Evolutionary conservation across 345 rosid genomes (phyloP).

Genomic region (Microcos paniculata): DNA sequence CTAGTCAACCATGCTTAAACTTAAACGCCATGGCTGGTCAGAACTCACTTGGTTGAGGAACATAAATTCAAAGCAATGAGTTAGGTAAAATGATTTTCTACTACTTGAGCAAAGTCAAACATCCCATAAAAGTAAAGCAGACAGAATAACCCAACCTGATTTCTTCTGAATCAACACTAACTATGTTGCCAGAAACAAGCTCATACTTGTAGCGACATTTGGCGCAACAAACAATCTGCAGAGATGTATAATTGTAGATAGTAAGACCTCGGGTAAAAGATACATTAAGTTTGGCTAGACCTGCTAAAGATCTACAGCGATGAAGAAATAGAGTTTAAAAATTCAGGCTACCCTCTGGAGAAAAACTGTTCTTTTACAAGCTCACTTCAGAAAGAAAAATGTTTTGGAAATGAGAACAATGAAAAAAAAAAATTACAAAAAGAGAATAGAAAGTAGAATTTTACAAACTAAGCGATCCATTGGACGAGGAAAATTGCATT

Average conservation of each 20-base stretch:
- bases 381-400: neutral
- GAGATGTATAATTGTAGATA: neutral
- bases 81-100: neutral
- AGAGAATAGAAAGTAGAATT: neutral
- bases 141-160: conserved; percentile 63
- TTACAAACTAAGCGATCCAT: neutral
- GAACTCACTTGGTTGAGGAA: neutral
- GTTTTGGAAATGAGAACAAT: neutral
- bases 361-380: neutral
- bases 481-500: neutral
- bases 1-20: neutral
- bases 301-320: neutral
- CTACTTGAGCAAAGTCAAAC: neutral
- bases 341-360: neutral
- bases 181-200: conserved; percentile 86
- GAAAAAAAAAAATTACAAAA: neutral
- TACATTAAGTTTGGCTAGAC: neutral
- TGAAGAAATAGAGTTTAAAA: neutral
- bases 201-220: conserved; percentile 90
- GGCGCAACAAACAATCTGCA: conserved; percentile 83
- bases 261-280: neutral
- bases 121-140: conserved; percentile 5
- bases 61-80: neutral
- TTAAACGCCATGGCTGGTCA: neutral
- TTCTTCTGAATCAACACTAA: conserved; percentile 76